Evolutionary conservation across 2,329 filamentous ascomycete species (phyloP), one percentile per base, ranked within the genome.

Genomic region (Tricladium varicosporioides): DNA sequence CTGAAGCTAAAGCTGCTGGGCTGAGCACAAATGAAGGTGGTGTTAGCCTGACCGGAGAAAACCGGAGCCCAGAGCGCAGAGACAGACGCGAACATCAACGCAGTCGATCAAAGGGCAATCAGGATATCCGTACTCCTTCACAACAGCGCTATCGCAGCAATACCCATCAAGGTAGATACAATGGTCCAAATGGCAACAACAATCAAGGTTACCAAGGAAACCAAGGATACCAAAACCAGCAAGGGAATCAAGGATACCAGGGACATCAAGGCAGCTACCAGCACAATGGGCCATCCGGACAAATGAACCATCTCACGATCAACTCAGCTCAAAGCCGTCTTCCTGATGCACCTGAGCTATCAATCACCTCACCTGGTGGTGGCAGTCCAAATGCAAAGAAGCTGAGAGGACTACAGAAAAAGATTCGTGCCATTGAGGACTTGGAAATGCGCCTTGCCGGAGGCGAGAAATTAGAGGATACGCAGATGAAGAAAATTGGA

Each of bases 391-490:
- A 89, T 60, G 92, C 95, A 46, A 99, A 97, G 85, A 99, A 97
- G 80, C 84, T 97, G 60, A 83, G 94, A 55, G 91, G 91, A 58
- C 80, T 99, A 61, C 82, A 96, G 72, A 99, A 99, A 84, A 99
- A 99, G 82, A 89, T 99, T 61, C 86, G 94, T 16, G 94, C 94
- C 10, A 99, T 99, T 70, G 94, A 99, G 71, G 94, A 99, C 72
- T 78, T 99, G 60, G 96, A 97, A 80, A 97, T 97, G 92, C 86
- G 94, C 56, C 86, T 92, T 64, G 94, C 93, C 2, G 87, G 88
- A 33, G 93, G 93, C 5, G 94, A 99, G 80, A 97, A 97, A 80
- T 78, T 99, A 59, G 94, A 99, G 77, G 93, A 97, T 70, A 99
- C 94, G 32, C 94, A 99, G 77, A 86, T 99, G 75, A 95, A 96